Base-by-base conservation (phyloP, 352 stramenopile species). In the Pythium periplocum region DNA sequence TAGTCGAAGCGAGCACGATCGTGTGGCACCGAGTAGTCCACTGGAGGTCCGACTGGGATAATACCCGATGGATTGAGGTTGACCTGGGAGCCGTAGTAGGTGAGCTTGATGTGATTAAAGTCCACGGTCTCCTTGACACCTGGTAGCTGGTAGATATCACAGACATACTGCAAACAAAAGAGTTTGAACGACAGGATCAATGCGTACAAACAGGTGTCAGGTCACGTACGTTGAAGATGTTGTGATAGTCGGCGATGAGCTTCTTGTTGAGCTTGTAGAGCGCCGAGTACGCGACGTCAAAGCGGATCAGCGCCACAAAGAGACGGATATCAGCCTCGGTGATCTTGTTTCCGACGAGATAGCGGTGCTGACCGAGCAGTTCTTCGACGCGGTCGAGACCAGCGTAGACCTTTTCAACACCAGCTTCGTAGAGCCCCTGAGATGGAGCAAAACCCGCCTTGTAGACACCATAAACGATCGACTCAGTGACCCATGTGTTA, bases 391-490 rank as follows among this genome's bases (percentile, higher is more conserved):
- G 61, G 58, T 98, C 85, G 32, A 98, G 70, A 9, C 81, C 73
- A 32, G 62, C 54, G 48, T 85, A 97, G 7, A 98, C 47, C 42
- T 89, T 88, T 2, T 66, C 53, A 11, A 98, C 87, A 3, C 94
- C 92, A n/a, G 71, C 64, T 36, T 98, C 79, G 68, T 98, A 98
- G 10, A 78, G 85, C 35, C 79, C 61, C 48, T 90, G 76, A 9
- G 49, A 64, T 10, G 55, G 53, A 2, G 78, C 76, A 66, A 90
- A 87, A 3, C 76, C 76, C 34, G 57, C 75, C 35, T 78, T 80
- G 66, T 97, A 97, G 5, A 97, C 86, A 44, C 91, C 91, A 64
- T 98, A 95, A 64, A 94, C 97, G 64, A 97, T 87, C 40, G 68
- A 75, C 32, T 83, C 66, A 68, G 97, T 97, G 47, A 98, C 71